Evolutionary conservation across 2,329 filamentous ascomycete species (phyloP).

Genomic region (Cordyceps militaris): DNA sequence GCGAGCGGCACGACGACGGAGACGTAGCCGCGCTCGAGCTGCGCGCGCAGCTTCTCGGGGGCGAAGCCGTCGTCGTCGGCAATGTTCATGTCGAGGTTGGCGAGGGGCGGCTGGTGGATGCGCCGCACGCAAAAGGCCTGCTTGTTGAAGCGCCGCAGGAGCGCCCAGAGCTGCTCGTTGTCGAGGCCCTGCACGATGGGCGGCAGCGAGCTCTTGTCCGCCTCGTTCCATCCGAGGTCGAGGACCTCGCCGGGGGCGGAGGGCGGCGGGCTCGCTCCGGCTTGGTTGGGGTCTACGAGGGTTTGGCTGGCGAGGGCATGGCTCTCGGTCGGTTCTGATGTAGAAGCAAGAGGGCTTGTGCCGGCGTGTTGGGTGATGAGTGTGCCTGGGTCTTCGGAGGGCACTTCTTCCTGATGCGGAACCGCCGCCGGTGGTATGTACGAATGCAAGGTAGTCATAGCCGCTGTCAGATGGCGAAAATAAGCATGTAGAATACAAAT

Average conservation of each 20-base stretch:
- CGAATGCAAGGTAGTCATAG: no score
- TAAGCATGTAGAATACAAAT: no score
- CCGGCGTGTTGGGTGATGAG: not conserved
- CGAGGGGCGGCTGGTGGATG: slow-evolving; percentile 43
- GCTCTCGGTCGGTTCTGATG: slow-evolving; percentile 26
- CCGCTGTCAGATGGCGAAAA: no score
- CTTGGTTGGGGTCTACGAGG: slow-evolving; percentile 6
- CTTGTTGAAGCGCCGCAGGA: slow-evolving; percentile 69
- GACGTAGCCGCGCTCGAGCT: slow-evolving; percentile 71
- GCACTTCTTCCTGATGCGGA: not conserved
- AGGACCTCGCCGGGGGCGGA: slow-evolving; percentile 47
- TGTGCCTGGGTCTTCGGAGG: not conserved
- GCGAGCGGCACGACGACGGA: slow-evolving; percentile 61
- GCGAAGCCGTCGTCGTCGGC: slow-evolving; percentile 74
- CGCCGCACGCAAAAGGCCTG: slow-evolving; percentile 63
- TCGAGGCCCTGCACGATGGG: slow-evolving; percentile 60
- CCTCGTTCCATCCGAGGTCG: slow-evolving; percentile 61
- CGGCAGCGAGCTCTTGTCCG: slow-evolving; percentile 45
- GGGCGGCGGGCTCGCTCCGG: slow-evolving; percentile 31
- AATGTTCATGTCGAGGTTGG: slow-evolving; percentile 70
- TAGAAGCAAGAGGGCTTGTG: not conserved
- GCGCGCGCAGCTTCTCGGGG: slow-evolving; percentile 71
- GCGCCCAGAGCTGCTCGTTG: slow-evolving; percentile 68
- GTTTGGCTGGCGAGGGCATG: slow-evolving; percentile 28
- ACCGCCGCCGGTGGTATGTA: no score